Percentiles rank a stretch among this genome's conserved stretches.
These are phyloP conservation scores for Cutaneotrichosporon daszewskae DNA, from an alignment of 1,284 basidiomycete species.

Conservation along the genomic window DNA sequence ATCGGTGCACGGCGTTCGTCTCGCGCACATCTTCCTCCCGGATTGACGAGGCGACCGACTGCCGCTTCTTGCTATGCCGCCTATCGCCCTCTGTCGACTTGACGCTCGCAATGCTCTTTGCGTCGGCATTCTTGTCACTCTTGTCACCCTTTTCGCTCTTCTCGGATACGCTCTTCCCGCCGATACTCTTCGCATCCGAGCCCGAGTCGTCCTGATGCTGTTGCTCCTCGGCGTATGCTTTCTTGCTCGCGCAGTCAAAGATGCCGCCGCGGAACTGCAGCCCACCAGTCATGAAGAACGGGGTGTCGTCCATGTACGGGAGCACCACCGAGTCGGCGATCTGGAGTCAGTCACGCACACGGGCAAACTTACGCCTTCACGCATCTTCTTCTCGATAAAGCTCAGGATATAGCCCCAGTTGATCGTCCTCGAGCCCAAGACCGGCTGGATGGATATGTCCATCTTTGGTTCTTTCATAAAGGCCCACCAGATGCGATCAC, in stretches of 20 bases:
- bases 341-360: constrained; percentile 48
- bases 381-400: constrained; percentile 80
- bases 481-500: constrained; percentile 94
- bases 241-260: constrained; percentile 65
- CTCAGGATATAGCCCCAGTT: constrained; percentile 67
- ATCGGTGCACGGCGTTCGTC: constrained; percentile 3
- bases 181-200: background rate
- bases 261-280: constrained; percentile 77
- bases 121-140: background rate
- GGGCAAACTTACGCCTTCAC: constrained; percentile 70
- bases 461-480: constrained; percentile 90
- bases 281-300: constrained; percentile 78
- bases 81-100: background rate
- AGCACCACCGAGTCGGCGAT: constrained; percentile 88
- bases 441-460: constrained; percentile 82
- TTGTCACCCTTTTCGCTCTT: background rate
- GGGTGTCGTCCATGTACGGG: constrained; percentile 96
- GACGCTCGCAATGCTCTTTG: background rate
- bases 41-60: background rate
- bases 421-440: constrained; percentile 68
- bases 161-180: background rate
- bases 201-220: background rate
- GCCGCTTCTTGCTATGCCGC: background rate
- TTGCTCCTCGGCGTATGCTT: background rate
- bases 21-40: background rate